Conservation (phyloP, 2,329 filamentous ascomycete species). For the Diaporthe velutina region DNA sequence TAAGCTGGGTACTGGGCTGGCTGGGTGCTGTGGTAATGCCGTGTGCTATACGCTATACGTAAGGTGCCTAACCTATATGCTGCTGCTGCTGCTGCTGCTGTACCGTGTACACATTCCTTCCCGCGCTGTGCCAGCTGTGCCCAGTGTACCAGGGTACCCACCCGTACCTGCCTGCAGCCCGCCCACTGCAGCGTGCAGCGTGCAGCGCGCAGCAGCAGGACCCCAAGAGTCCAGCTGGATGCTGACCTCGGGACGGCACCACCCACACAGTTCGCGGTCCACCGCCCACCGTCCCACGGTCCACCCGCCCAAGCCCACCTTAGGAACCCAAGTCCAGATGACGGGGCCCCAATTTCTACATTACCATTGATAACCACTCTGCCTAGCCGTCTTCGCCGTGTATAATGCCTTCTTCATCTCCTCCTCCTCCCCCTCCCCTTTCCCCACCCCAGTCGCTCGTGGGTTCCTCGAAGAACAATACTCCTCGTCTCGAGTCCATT, state of each 20-base stretch:
- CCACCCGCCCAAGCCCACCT: conserved; percentile 17
- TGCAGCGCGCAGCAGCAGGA: not conserved
- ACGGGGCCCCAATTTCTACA: conserved; percentile 38
- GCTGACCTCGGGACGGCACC: conserved; percentile 22
- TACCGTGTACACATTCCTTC: not conserved
- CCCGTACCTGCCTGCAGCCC: not conserved
- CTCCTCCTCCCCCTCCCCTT: conserved; percentile 34
- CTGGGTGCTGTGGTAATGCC: not conserved
- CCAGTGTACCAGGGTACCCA: not conserved
- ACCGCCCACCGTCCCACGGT: conserved; percentile 30
- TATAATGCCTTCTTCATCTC: conserved; percentile 40
- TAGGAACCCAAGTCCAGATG: conserved; percentile 32
- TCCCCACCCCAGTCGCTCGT: conserved; percentile 28
- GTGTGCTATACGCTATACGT: conserved; percentile 13
- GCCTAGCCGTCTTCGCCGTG: conserved; percentile 26
- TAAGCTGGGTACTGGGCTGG: not conserved
- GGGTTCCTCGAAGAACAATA: conserved; percentile 29
- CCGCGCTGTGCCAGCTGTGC: not conserved
- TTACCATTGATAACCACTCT: conserved; percentile 37
- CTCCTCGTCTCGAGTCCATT: conserved; percentile 34
- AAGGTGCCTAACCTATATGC: not conserved
- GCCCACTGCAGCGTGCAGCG: not conserved
- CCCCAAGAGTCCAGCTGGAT: conserved; percentile 10
- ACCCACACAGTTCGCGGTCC: conserved; percentile 34
- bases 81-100: too few relatives aligned